Conservation (phyloP, 2,329 filamentous ascomycete genomes). For the Penicillium verrucosum region DNA sequence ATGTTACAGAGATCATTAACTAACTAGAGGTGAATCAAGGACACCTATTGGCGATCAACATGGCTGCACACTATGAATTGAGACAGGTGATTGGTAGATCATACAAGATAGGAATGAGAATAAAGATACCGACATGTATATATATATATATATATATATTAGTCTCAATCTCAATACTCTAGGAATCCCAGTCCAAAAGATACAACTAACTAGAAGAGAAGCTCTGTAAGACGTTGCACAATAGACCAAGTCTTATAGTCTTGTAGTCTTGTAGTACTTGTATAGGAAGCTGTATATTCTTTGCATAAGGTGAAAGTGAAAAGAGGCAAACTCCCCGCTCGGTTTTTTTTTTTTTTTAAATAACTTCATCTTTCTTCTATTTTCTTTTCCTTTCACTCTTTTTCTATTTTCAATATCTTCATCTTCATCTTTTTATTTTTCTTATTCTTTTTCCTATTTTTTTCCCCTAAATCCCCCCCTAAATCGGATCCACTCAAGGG, state of each 20-base stretch:
- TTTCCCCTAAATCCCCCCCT: background rate
- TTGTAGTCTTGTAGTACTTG: background rate
- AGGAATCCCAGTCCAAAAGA: background rate
- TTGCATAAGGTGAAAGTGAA: background rate
- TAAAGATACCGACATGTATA: background rate
- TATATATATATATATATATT: too few species aligned
- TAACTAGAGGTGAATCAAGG: background rate
- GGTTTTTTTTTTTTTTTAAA: too few species aligned
- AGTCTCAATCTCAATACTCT: background rate
- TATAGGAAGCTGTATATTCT: background rate
- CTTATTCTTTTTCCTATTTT: background rate
- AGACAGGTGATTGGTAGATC: constrained; percentile 15
- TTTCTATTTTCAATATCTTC: background rate
- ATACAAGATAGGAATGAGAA: background rate
- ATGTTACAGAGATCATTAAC: background rate
- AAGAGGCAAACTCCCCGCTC: background rate
- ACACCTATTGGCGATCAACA: constrained; percentile 11
- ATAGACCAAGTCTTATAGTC: background rate
- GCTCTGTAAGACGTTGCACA: background rate
- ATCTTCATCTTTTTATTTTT: background rate
- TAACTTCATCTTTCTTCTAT: constrained; percentile 7
- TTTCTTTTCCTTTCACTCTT: constrained; percentile 15
- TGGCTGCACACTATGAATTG: constrained; percentile 8
- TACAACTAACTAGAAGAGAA: too few species aligned
- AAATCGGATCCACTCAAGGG: constrained; percentile 1